Conservation (phyloP, 331 rosid genomes). For the Pyracantha coccinea region DNA sequence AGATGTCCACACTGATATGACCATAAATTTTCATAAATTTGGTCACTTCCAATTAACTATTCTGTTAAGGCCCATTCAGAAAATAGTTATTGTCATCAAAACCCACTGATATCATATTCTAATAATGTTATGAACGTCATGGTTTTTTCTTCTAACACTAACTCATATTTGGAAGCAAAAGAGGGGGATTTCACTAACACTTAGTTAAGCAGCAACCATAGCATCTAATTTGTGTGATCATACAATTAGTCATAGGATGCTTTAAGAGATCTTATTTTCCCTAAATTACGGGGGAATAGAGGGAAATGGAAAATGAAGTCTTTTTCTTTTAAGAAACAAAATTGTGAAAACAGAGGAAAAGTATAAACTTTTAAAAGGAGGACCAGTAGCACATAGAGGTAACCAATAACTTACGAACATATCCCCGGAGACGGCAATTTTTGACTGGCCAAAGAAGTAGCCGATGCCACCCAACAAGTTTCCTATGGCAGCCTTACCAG, state of each 20-base stretch:
- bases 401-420: slow-evolving; percentile 45
- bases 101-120: background rate
- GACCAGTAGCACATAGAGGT: background rate
- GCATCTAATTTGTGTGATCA: background rate
- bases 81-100: background rate
- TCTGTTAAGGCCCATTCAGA: background rate
- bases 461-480: slow-evolving; percentile 93
- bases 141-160: background rate
- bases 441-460: slow-evolving; percentile 92
- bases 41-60: background rate
- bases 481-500: slow-evolving; percentile 86
- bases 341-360: background rate
- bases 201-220: background rate
- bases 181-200: background rate
- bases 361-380: slow-evolving; percentile 8
- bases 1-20: too few relatives aligned
- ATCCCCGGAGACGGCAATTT: slow-evolving; percentile 47
- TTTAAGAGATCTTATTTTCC: background rate
- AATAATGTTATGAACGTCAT: background rate
- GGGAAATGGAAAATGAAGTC: background rate
- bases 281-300: background rate
- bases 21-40: too few relatives aligned
- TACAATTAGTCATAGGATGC: background rate
- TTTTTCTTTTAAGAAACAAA: background rate
- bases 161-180: background rate